Conservation (phyloP, 2,329 filamentous ascomycete genomes). For the Claviceps africana region DNA sequence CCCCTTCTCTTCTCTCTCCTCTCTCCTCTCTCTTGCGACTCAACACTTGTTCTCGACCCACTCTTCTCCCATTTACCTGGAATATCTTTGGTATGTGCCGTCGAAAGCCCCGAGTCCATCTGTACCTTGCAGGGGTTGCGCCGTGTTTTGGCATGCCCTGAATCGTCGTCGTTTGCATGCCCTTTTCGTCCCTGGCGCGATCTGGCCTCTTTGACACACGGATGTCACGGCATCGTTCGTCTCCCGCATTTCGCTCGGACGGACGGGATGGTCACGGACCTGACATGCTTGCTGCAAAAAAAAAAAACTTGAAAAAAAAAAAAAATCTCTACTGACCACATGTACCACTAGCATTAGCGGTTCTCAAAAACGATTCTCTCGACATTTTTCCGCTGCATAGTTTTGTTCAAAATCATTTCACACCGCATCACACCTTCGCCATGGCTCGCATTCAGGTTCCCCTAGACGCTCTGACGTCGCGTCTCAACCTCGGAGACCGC, state of each 20-base stretch:
- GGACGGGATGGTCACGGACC: background rate
- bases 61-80: background rate
- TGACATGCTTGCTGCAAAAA: background rate
- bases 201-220: background rate
- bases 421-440: conserved; percentile 6
- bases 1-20: no score
- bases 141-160: background rate
- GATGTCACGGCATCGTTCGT: no score
- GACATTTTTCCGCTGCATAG: background rate
- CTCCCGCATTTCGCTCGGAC: background rate
- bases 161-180: background rate
- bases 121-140: background rate
- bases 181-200: background rate
- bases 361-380: background rate
- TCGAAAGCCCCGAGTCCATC: background rate
- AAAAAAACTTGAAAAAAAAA: conserved; percentile 2
- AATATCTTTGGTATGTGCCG: conserved; percentile 1
- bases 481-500: conserved; percentile 72
- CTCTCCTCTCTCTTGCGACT: background rate
- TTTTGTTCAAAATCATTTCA: background rate
- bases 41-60: background rate
- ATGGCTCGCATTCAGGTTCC: conserved; percentile 92
- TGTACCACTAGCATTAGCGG: background rate
- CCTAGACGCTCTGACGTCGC: conserved; percentile 78
- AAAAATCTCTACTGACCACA: no score